Evolutionary conservation across 768 basidiomycete species (phyloP).

Genomic region (Suillus weaverae): DNA sequence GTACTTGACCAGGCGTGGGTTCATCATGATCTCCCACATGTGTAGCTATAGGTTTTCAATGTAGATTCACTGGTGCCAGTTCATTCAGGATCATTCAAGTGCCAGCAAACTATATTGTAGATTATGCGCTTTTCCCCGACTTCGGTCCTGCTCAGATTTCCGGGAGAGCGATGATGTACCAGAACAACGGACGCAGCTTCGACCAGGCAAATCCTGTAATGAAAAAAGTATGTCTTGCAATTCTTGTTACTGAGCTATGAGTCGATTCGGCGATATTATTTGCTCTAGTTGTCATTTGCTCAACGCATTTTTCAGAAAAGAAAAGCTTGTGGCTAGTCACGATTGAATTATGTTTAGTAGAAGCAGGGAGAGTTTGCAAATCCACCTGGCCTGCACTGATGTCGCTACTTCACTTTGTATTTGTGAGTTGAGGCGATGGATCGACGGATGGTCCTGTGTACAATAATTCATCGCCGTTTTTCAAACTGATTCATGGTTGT

Average conservation of each 20-base stretch:
- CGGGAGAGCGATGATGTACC: constrained; percentile 29
- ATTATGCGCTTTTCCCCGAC: constrained; percentile 43
- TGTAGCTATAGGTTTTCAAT: background rate
- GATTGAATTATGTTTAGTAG: background rate
- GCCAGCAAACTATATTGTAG: background rate
- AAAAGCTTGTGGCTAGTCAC: constrained; percentile 6
- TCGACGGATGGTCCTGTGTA: constrained; percentile 13
- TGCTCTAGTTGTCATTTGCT: constrained; percentile 23
- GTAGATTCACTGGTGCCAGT: background rate
- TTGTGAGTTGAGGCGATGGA: constrained; percentile 23
- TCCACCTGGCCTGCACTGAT: constrained; percentile 34
- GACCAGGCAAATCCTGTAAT: constrained; percentile 36
- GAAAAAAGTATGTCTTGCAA: constrained; percentile 30
- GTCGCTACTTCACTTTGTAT: constrained; percentile 36
- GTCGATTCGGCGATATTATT: constrained; percentile 25
- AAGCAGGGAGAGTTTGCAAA: constrained; percentile 19
- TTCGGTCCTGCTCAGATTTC: constrained; percentile 28
- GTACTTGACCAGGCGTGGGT: background rate
- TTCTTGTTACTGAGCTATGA: background rate
- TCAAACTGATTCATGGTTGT: constrained; percentile 20
- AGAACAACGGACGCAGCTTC: constrained; percentile 28
- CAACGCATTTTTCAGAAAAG: constrained; percentile 24
- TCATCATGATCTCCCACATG: background rate
- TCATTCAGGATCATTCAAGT: background rate
- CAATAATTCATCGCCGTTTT: constrained; percentile 12